A percentile compares a stretch with the other conserved stretches of the same genome.
Evolutionary conservation across 805 yeast genomes (phyloP).

Genomic region (Grigorovia transvaalensis): DNA sequence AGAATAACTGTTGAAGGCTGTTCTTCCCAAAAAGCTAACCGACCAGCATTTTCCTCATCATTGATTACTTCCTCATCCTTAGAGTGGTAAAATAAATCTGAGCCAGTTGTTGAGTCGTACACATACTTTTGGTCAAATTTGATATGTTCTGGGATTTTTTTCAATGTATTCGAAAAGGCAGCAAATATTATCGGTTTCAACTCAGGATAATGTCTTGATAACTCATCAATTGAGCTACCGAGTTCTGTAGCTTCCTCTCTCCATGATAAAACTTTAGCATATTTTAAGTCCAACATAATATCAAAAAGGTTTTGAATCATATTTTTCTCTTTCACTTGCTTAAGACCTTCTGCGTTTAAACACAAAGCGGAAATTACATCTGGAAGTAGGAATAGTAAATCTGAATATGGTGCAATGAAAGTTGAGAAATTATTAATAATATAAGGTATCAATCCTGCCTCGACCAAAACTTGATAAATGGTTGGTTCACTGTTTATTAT

Average conservation of each 20-base stretch:
- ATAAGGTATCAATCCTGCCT: constrained; percentile 60
- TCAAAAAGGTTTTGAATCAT: constrained; percentile 38
- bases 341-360: constrained; percentile 62
- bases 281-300: constrained; percentile 38
- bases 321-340: constrained; percentile 36
- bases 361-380: constrained; percentile 77
- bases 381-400: constrained; percentile 51
- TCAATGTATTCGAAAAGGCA: constrained; percentile 38
- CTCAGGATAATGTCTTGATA: constrained; percentile 74
- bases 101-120: constrained; percentile 29
- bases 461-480: constrained; percentile 68
- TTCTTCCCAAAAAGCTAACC: constrained; percentile 44
- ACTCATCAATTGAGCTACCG: constrained; percentile 66
- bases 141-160: constrained; percentile 34
- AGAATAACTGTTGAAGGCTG: constrained; percentile 36
- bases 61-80: constrained; percentile 34
- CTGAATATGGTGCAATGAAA: constrained; percentile 48
- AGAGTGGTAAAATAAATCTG: constrained; percentile 33
- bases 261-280: constrained; percentile 44
- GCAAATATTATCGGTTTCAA: constrained; percentile 49
- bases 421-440: constrained; percentile 47
- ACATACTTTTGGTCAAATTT: constrained; percentile 34
- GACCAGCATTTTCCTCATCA: constrained; percentile 33
- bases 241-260: constrained; percentile 45
- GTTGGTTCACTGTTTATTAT: constrained; percentile 89